phyloP scores from a whole-genome alignment of 1,139 yeast genomes.

The Hansenula sp. region DNA sequence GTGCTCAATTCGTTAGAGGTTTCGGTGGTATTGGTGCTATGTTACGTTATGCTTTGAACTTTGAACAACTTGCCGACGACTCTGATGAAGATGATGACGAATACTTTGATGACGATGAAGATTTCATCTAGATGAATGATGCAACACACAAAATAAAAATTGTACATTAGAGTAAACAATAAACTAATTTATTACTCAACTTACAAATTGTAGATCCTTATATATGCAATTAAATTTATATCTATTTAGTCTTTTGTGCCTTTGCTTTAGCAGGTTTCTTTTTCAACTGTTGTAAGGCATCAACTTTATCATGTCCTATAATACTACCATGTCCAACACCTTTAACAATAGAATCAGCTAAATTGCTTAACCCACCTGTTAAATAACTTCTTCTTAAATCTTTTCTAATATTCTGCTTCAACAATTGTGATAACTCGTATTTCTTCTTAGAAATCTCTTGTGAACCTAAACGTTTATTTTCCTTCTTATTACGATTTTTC shows the following conservation, averaged over 20 bases:
- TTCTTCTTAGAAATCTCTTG: slow-evolving; percentile 45
- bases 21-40: slow-evolving; percentile 99
- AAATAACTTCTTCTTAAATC: slow-evolving; percentile 71
- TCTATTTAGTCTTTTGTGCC: slow-evolving; percentile 9
- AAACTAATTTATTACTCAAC: too few species aligned
- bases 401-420: slow-evolving; percentile 59
- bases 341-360: slow-evolving; percentile 78
- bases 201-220: too few species aligned
- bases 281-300: slow-evolving; percentile 68
- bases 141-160: background rate
- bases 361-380: slow-evolving; percentile 78
- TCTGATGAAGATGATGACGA: slow-evolving; percentile 90
- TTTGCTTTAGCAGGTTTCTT: too few species aligned
- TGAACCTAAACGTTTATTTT: slow-evolving; percentile 48
- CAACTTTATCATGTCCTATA: slow-evolving; percentile 62
- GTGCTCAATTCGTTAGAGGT: slow-evolving; percentile 96
- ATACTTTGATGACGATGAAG: slow-evolving; percentile 70
- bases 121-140: slow-evolving; percentile 26
- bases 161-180: slow-evolving; percentile 2
- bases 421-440: slow-evolving; percentile 51
- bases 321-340: slow-evolving; percentile 69
- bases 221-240: background rate
- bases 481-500: slow-evolving; percentile 58
- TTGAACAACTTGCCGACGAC: slow-evolving; percentile 89
- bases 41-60: slow-evolving; percentile 92